These are phyloP conservation scores for Lonicera japonica DNA, from an alignment of 129 eudicot species.

Conservation along the genomic window DNA sequence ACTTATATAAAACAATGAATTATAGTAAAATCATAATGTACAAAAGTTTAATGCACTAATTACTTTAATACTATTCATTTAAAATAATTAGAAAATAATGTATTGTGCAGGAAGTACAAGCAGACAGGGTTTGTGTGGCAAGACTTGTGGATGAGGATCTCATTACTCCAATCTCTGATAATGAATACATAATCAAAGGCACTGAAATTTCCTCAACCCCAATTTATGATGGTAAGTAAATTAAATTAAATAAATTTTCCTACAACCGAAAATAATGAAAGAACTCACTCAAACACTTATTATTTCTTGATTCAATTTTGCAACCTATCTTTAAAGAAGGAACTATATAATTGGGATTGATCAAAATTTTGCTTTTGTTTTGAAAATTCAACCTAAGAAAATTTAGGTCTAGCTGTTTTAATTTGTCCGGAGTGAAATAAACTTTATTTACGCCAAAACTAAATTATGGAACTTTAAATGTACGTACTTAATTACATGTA, in stretches of 20 bases:
- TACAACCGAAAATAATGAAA: too few species aligned
- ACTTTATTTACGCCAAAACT: too few species aligned
- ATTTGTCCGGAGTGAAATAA: too few species aligned
- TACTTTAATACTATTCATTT: too few species aligned
- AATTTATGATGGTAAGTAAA: conserved; percentile 23
- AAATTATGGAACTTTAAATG: too few species aligned
- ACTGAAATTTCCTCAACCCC: conserved; percentile 44
- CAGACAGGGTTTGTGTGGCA: conserved; percentile 72
- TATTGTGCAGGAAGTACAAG: conserved; percentile 51
- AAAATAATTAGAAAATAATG: too few species aligned
- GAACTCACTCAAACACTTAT: neutral
- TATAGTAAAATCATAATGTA: too few species aligned
- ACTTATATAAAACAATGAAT: too few species aligned
- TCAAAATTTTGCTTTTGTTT: neutral
- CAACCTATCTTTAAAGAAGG: neutral
- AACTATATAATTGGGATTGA: neutral
- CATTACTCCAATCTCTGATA: conserved; percentile 72
- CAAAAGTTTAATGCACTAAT: too few species aligned
- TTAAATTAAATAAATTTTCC: neutral
- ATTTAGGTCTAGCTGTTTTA: too few species aligned
- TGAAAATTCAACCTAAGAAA: too few species aligned
- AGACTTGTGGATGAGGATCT: conserved; percentile 78
- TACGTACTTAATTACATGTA: too few species aligned
- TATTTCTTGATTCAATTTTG: neutral
- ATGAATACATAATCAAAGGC: conserved; percentile 84